Conservation (phyloP, 805 yeast species). For the Metschnikowia bowlesiae region DNA sequence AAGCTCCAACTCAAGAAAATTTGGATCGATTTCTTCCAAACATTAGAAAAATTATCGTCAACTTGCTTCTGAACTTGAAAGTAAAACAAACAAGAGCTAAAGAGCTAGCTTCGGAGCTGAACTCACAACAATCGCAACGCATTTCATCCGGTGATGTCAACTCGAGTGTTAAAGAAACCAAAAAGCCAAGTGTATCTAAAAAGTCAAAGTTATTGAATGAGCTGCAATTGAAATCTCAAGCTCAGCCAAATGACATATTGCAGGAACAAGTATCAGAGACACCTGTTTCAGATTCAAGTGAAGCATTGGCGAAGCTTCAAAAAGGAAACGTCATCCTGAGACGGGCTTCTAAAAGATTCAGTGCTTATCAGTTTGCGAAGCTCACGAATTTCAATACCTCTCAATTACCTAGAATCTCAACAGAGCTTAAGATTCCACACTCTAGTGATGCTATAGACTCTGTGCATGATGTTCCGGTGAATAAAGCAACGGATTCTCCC, state of each 20-base stretch:
- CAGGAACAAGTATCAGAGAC: not conserved
- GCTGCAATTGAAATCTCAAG: not conserved
- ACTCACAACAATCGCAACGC: not conserved
- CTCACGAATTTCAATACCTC: slow-evolving; percentile 42
- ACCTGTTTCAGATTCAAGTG: slow-evolving; percentile 23
- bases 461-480: not conserved
- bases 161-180: not conserved
- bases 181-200: not conserved
- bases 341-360: slow-evolving; percentile 88
- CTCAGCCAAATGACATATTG: not conserved
- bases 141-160: not conserved
- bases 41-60: slow-evolving; percentile 81
- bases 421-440: slow-evolving; percentile 3
- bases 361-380: slow-evolving; percentile 89
- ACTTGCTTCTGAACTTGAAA: slow-evolving; percentile 72
- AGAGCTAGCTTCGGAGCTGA: slow-evolving; percentile 23
- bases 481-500: not conserved
- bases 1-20: slow-evolving; percentile 77
- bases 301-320: slow-evolving; percentile 74
- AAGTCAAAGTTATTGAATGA: slow-evolving; percentile 1
- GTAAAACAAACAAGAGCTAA: slow-evolving; percentile 64
- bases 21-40: slow-evolving; percentile 77
- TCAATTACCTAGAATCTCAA: slow-evolving; percentile 11
- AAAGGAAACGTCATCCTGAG: slow-evolving; percentile 80
- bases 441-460: not conserved